Conservation (phyloP, 1,284 basidiomycete genomes). For the Ganoderma multipileum region DNA sequence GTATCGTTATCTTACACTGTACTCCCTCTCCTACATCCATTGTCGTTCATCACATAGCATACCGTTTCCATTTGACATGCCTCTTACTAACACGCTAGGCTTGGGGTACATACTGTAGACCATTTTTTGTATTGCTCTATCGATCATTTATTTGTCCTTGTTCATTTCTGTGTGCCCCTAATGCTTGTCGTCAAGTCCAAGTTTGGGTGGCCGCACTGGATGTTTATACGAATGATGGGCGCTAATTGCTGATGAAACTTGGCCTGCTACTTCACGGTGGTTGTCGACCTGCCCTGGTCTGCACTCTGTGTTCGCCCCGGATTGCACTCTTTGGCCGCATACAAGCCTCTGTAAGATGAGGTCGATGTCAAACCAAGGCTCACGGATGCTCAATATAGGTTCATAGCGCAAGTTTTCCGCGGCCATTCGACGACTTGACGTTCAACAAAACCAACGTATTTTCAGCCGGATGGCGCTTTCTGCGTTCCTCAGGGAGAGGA, state of each 20-base stretch:
- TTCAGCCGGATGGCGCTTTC: conserved; percentile 15
- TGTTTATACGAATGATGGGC: background rate
- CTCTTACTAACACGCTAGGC: background rate
- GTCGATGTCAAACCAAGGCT: background rate
- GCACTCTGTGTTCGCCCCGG: background rate
- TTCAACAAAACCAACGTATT: background rate
- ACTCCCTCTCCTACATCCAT: background rate
- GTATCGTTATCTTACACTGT: background rate
- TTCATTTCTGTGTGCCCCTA: background rate
- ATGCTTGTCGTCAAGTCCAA: background rate
- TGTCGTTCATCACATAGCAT: background rate
- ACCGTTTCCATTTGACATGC: background rate
- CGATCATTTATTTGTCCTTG: conserved; percentile 1
- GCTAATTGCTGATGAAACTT: background rate
- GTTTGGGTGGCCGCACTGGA: background rate
- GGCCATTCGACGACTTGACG: background rate
- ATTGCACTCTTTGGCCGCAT: background rate
- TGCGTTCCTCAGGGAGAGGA: conserved; percentile 39
- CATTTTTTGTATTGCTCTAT: background rate
- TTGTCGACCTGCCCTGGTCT: background rate
- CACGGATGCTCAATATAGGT: conserved; percentile 18
- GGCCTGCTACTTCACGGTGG: background rate
- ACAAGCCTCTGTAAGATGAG: conserved; percentile 14
- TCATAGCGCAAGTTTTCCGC: conserved; percentile 16
- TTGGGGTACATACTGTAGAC: background rate